phyloP scores from a whole-genome alignment of 495 filamentous ascomycete genomes.

The Pseudomonodictys pantanalensis region DNA sequence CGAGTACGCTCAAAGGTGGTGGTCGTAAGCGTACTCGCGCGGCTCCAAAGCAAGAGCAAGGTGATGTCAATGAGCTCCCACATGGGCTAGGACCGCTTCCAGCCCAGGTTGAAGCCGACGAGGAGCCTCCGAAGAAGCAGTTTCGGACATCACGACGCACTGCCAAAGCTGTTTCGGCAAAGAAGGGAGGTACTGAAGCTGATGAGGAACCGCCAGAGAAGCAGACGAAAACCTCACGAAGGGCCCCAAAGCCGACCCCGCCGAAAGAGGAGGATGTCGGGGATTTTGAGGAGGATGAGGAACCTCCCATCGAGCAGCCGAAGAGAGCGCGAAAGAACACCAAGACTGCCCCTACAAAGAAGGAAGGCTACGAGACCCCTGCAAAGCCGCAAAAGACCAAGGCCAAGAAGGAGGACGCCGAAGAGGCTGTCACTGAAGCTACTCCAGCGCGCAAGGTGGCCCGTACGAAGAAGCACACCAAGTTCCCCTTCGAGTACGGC shows the following conservation, averaged over 20 bases:
- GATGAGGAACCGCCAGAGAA: no score
- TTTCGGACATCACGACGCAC: no score
- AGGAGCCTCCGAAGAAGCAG: no score
- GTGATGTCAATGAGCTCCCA: no score
- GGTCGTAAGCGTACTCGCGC: slow-evolving; percentile 35
- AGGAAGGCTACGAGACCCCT: slow-evolving; percentile 20
- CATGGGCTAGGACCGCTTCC: no score
- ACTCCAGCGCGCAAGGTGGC: background rate
- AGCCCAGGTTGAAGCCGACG: no score
- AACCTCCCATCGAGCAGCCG: slow-evolving; percentile 14
- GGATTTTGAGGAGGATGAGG: slow-evolving; percentile 41
- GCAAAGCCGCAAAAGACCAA: background rate
- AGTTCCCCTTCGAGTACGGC: slow-evolving; percentile 32
- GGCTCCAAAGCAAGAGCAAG: slow-evolving; percentile 22
- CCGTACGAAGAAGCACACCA: slow-evolving; percentile 17
- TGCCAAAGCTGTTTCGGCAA: no score
- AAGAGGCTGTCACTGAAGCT: slow-evolving; percentile 7
- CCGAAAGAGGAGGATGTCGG: slow-evolving; percentile 37
- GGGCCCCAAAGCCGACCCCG: no score
- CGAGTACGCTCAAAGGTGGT: slow-evolving; percentile 19
- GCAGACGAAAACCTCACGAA: no score
- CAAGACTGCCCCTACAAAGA: slow-evolving; percentile 4
- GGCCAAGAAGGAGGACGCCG: slow-evolving; percentile 12
- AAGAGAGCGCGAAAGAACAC: slow-evolving; percentile 5
- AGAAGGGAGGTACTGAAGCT: no score